These are phyloP conservation scores for Colletotrichum sp. DNA, from an alignment of 2,329 filamentous ascomycete species.

Conservation along the genomic window DNA sequence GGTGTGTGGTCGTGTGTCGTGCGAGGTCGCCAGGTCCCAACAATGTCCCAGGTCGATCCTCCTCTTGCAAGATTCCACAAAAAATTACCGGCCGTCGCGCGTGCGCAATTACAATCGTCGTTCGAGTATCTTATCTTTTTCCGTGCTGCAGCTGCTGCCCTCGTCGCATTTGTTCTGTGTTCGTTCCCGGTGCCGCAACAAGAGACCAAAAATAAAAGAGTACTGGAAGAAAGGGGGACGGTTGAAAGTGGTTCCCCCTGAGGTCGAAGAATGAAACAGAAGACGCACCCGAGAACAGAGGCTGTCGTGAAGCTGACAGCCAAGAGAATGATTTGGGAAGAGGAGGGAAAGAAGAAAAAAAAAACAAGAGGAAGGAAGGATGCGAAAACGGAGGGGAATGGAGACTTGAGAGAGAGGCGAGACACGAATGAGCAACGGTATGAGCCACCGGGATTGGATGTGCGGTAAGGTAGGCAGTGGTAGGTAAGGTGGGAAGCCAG, in stretches of 20 bases:
- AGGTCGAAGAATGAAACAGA: neutral
- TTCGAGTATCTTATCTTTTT: neutral
- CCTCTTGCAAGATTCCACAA: constrained; percentile 14
- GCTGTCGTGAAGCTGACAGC: neutral
- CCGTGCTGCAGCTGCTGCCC: neutral
- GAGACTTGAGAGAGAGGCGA: neutral
- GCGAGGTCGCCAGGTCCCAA: neutral
- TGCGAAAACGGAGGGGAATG: neutral
- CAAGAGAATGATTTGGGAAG: neutral
- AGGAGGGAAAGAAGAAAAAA: neutral
- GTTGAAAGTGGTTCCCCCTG: neutral
- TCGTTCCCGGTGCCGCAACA: neutral
- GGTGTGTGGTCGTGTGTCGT: neutral
- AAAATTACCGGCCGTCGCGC: neutral
- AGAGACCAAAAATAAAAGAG: neutral
- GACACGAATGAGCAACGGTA: neutral
- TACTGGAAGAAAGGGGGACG: neutral
- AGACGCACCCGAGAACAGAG: neutral
- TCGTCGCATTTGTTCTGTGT: neutral
- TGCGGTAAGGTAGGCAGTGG: neutral
- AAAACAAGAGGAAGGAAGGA: neutral
- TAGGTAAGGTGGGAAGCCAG: neutral
- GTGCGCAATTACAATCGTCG: constrained; percentile 1
- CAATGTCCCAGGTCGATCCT: constrained; percentile 12
- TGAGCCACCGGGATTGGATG: neutral